These are phyloP conservation scores for Backusella westeae DNA, from an alignment of 192 early-diverging fungal genomes.

Conservation along the genomic window DNA sequence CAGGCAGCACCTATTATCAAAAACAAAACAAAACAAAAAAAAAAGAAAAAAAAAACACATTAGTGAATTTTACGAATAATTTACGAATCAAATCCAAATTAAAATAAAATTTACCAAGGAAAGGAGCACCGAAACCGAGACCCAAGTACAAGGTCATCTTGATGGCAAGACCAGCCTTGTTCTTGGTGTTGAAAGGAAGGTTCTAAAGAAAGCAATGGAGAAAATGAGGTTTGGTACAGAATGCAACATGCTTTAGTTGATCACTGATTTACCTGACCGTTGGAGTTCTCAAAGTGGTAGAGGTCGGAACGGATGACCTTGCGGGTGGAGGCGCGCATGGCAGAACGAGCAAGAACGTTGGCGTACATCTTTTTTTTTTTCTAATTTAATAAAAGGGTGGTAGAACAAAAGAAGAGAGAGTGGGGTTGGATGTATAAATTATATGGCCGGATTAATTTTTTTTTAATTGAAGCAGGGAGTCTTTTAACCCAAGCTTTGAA, in stretches of 20 bases:
- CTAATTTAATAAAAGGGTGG: not conserved
- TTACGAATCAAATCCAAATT: not conserved
- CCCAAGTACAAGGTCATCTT: constrained; percentile 51
- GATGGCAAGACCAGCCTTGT: constrained; percentile 53
- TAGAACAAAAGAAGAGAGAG: not conserved
- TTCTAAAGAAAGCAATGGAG: constrained; percentile 35
- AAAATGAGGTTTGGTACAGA: not conserved
- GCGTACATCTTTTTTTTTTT: constrained; percentile 26
- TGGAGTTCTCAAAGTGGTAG: constrained; percentile 40
- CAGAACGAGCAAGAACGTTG: constrained; percentile 37
- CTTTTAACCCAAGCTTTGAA: not conserved
- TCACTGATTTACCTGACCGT: constrained; percentile 31
- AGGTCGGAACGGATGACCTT: constrained; percentile 40
- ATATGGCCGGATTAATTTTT: not conserved
- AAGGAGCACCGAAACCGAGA: constrained; percentile 53
- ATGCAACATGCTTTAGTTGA: not conserved
- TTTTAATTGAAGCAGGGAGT: not conserved
- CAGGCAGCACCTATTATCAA: constrained; percentile 26
- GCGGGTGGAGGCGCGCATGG: constrained; percentile 30
- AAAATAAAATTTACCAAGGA: constrained; percentile 39
- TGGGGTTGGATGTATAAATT: not conserved
- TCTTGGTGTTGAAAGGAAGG: constrained; percentile 60
- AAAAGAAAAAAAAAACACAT: not conserved
- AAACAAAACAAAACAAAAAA: not conserved
- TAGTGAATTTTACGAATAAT: not conserved